Conservation (phyloP, 768 basidiomycete genomes). For the Termitomyces sp. region DNA sequence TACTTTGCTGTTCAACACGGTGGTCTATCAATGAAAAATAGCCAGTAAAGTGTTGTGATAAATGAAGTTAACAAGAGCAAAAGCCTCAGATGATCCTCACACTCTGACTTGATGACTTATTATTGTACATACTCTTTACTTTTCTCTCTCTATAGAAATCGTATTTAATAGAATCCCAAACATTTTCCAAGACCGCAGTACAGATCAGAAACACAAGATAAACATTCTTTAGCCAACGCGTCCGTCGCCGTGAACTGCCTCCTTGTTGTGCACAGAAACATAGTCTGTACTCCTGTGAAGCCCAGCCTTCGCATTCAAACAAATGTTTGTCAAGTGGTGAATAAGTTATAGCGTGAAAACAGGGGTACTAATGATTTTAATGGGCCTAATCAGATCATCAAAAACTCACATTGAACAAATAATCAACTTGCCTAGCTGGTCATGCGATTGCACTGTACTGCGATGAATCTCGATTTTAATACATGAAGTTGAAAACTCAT, state of each 20-base stretch:
- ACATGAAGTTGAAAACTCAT: constrained; percentile 38
- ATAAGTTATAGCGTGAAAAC: constrained; percentile 44
- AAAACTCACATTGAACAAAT: constrained; percentile 29
- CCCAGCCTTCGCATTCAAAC: not conserved
- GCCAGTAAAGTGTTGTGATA: not conserved
- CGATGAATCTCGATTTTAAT: constrained; percentile 65
- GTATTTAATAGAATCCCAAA: not conserved
- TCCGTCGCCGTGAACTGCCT: constrained; percentile 30
- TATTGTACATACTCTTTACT: not conserved
- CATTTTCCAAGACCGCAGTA: constrained; percentile 5
- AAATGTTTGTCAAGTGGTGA: constrained; percentile 45
- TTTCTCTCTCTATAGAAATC: not conserved
- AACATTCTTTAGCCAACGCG: constrained; percentile 44
- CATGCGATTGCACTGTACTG: constrained; percentile 45
- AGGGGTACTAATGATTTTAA: constrained; percentile 44
- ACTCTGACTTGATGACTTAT: constrained; percentile 1
- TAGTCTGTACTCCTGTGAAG: constrained; percentile 59
- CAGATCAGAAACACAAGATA: constrained; percentile 33
- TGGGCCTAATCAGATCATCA: constrained; percentile 48
- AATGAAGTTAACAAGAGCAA: not conserved
- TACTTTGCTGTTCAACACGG: constrained; percentile 1
- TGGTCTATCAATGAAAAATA: not conserved
- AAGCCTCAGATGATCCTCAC: not conserved
- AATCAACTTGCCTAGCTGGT: not conserved
- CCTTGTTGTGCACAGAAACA: constrained; percentile 45